phyloP scores from a whole-genome alignment of 495 filamentous ascomycete species.

The Melanomma pulvis-pyrius region DNA sequence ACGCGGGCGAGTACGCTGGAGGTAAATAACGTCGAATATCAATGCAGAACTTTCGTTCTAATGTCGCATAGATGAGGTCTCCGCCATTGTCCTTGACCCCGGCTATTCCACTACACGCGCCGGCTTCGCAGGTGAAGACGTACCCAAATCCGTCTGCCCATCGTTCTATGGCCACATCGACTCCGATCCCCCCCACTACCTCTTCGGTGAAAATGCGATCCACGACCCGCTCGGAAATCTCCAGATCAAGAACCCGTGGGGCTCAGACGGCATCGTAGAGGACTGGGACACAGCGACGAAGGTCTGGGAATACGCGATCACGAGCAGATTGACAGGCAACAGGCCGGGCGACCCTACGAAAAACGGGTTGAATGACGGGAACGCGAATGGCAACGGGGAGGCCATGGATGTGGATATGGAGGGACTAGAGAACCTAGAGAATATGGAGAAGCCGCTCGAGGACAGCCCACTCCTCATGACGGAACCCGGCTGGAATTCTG shows the following conservation, averaged over 20 bases:
- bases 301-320: constrained; percentile 88
- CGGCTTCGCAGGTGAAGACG: constrained; percentile 96
- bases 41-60: not conserved
- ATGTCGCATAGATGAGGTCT: constrained; percentile 73
- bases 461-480: constrained; percentile 94
- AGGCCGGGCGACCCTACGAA: constrained; percentile 64
- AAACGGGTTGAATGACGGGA: constrained; percentile 74
- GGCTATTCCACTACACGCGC: constrained; percentile 89
- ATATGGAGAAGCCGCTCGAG: constrained; percentile 73
- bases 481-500: constrained; percentile 87
- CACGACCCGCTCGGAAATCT: constrained; percentile 73
- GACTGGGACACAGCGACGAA: constrained; percentile 93
- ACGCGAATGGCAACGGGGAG: constrained; percentile 28
- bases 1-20: constrained; percentile 39
- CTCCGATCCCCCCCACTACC: constrained; percentile 55
- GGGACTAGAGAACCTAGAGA: constrained; percentile 64
- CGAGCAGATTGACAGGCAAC: constrained; percentile 70
- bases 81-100: constrained; percentile 92
- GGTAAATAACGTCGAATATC: constrained; percentile 16
- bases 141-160: constrained; percentile 88
- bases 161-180: constrained; percentile 77
- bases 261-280: constrained; percentile 85
- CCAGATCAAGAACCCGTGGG: constrained; percentile 87
- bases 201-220: constrained; percentile 87
- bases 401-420: constrained; percentile 67